Evolutionary conservation across 192 early-diverging fungal species (phyloP), one percentile per base, ranked within the genome.

Genomic region (Entrophospora sp.): DNA sequence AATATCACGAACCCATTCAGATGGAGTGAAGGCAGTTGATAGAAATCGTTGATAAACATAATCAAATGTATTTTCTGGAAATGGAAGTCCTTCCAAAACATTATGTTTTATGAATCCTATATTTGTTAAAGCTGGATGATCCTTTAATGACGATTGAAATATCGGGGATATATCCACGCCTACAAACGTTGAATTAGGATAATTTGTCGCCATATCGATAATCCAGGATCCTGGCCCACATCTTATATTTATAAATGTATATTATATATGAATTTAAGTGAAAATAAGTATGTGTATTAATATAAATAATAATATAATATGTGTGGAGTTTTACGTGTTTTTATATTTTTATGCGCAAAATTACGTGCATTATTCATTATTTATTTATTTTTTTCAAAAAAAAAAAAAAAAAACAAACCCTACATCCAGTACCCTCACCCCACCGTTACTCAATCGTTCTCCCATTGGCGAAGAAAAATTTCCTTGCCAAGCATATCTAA

Each of bases 211-310:
- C 52, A 70, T 66, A 8, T 71, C 74, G 31, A 56, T 55, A 32
- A 68, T 45, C 75, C 75, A 76, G 32, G 46, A 63, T 18, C 71
- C 75, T 14, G 69, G 61, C 5, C 75, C 75, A 42, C 62, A 43
- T 27, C 75, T n/a, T n/a, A n/a, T n/a, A n/a, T n/a, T n/a, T n/a
- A n/a, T n/a, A n/a, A n/a, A n/a, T n/a, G n/a, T n/a, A n/a, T n/a
- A n/a, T n/a, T n/a, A n/a, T n/a, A n/a, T n/a, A n/a, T n/a, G n/a
- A n/a, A n/a, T n/a, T n/a, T n/a, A n/a, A n/a, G n/a, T n/a, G n/a
- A n/a, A n/a, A n/a, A n/a, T n/a, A n/a, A n/a, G n/a, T n/a, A n/a
- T n/a, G n/a, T n/a, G n/a, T n/a, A n/a, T n/a, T n/a, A n/a, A n/a
- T n/a, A n/a, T n/a, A n/a, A n/a, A n/a, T n/a, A n/a, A n/a, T n/a